Base-by-base conservation (phyloP, 352 stramenopile species). In the Pythium graminicola region DNA sequence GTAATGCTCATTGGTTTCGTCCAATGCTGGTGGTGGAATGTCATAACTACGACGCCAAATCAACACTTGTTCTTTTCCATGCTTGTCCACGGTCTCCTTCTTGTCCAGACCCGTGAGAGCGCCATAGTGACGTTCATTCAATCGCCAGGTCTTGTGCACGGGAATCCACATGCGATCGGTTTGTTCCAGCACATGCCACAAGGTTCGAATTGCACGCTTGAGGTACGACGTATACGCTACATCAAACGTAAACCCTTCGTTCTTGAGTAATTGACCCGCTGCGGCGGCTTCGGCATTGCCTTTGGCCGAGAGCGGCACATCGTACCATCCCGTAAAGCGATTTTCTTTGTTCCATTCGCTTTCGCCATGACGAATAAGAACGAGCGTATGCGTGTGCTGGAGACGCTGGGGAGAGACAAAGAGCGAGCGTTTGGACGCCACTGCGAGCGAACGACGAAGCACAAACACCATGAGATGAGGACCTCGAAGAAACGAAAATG, bases 71-170 rank as follows among this genome's bases (percentile, higher is more conserved):
- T 97, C 90, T 36, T 90, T 76, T 42, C 96, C 96, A 77, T 99
- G 92, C 79, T 99, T 98, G 57, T 98, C 92, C 2, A 99, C 96
- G 8, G 96, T 99, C 72, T 99, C 85, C 72, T 99, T 86, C 81
- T 99, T 99, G 81, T 99, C 93, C 17, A 99, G 78, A 42, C 97
- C 97, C 62, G 96, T 96, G 40, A 99, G 79, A 17, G 78, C 86
- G 54, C 97, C 97, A 64, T 99, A 99, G 76, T 99, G 95, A 57
- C 96, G 81, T 73, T 99, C 97, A 65, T 99, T 99, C 3, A 99
- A 81, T 22, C 89, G 76, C 86, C 86, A 97, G 10, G 69, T 80
- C 67, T 97, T 98, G 65, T 96, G 85, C 32, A 98, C 89, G 2
- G 95, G 95, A 47, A 97, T 86, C 79, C 95, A 97, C 74, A 98